phyloP scores from a whole-genome alignment of 345 rosid species.

The Syzygium aromaticum region DNA sequence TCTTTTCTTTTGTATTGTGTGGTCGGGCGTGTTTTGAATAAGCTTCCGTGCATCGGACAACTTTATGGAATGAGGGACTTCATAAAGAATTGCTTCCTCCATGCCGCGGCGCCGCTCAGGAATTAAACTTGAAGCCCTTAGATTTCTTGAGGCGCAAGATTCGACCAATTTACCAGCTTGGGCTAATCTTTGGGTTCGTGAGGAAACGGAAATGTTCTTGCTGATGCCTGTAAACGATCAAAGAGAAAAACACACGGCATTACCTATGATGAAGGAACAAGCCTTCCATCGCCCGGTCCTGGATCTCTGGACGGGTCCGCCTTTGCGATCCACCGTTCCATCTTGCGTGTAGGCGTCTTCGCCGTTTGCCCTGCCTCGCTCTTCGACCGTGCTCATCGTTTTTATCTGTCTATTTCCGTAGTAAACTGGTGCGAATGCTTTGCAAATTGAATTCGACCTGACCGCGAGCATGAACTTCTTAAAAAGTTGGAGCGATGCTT shows the following conservation, averaged over 20 bases:
- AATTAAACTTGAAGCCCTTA: not conserved
- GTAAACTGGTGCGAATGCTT: not conserved
- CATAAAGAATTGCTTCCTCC: not conserved
- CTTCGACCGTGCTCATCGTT: constrained; percentile 17
- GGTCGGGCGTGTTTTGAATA: not conserved
- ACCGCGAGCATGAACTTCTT: not conserved
- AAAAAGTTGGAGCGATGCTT: not conserved
- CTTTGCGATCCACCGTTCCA: constrained; percentile 50
- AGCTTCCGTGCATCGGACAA: not conserved
- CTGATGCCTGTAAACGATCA: not conserved
- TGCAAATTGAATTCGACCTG: not conserved
- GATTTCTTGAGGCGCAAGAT: not conserved
- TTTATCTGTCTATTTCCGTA: not conserved
- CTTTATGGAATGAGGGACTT: not conserved
- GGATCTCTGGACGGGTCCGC: constrained; percentile 34
- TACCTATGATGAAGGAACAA: constrained; percentile 50
- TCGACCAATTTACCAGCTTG: not conserved
- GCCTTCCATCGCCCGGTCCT: constrained; percentile 50
- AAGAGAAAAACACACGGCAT: not conserved
- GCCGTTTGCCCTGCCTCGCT: constrained; percentile 10
- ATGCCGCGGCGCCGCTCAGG: not conserved
- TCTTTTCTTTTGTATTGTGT: not conserved
- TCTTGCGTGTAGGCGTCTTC: constrained; percentile 35
- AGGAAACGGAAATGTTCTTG: not conserved
- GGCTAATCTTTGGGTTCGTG: not conserved